phyloP scores from a whole-genome alignment of 192 early-diverging fungal species.

The Dissophora ornata region DNA sequence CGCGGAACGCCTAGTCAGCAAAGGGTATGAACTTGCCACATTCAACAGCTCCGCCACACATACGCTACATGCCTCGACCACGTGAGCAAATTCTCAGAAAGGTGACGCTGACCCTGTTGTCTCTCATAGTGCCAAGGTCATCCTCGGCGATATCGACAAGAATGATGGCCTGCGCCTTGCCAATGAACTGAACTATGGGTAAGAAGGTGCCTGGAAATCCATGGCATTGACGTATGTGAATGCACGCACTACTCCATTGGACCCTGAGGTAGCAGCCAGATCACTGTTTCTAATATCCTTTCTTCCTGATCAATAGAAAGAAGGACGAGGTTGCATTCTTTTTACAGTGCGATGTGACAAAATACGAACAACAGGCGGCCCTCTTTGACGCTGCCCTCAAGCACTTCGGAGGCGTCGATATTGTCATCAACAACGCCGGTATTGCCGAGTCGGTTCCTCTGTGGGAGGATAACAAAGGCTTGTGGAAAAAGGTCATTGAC shows the following conservation, averaged over 20 bases:
- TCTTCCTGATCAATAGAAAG: conserved; percentile 32
- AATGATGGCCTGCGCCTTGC: conserved; percentile 33
- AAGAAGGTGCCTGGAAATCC: no score
- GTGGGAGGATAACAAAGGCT: conserved; percentile 57
- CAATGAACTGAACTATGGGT: conserved; percentile 41
- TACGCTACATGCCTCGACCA: no score
- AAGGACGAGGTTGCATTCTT: conserved; percentile 54
- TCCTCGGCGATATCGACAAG: conserved; percentile 69
- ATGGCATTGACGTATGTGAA: no score
- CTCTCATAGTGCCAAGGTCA: conserved; percentile 71
- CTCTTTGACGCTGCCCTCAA: conserved; percentile 56
- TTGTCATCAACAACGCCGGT: conserved; percentile 75
- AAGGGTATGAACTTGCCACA: conserved; percentile 52
- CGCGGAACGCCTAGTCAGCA: conserved; percentile 64
- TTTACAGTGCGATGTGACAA: conserved; percentile 64
- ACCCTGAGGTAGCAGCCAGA: no score
- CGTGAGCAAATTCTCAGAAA: no score
- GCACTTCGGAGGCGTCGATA: conserved; percentile 69
- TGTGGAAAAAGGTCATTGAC: conserved; percentile 71
- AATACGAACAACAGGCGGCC: conserved; percentile 35
- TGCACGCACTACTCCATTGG: no score
- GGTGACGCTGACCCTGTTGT: neutral
- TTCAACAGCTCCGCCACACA: no score
- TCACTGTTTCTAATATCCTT: no score
- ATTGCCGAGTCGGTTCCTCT: conserved; percentile 56